These are phyloP conservation scores for Auxenochlorella pyrenoidosa DNA, from an alignment of 139 green algal genomes.

Conservation along the genomic window DNA sequence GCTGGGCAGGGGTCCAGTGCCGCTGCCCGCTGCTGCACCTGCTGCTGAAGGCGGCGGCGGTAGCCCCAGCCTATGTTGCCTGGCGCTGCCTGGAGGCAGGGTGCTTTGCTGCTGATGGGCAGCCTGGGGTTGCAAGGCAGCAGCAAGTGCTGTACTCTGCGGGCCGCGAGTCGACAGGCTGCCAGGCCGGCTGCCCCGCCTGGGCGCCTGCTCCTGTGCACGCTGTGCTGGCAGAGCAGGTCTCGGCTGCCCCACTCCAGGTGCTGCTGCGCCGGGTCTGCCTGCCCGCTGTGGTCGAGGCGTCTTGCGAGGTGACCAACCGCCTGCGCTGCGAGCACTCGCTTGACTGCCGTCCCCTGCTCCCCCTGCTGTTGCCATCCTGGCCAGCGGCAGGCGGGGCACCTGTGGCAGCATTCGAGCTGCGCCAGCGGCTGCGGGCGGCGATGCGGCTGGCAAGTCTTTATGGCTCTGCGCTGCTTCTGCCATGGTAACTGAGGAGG, in stretches of 20 bases:
- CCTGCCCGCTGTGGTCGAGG: background rate
- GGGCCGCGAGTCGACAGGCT: background rate
- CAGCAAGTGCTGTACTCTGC: background rate
- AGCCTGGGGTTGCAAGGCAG: background rate
- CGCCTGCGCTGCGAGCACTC: too few species aligned
- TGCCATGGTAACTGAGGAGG: background rate
- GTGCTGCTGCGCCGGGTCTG: background rate
- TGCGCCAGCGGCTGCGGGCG: background rate
- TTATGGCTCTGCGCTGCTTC: background rate
- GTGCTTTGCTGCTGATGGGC: background rate
- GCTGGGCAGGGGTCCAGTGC: background rate
- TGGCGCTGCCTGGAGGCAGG: background rate
- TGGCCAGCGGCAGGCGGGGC: background rate
- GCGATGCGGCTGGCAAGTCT: background rate
- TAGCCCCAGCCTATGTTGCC: background rate
- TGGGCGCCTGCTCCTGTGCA: background rate
- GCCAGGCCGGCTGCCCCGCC: background rate
- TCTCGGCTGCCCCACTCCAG: background rate
- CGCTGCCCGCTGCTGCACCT: background rate
- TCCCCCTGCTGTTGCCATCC: background rate
- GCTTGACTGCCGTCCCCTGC: background rate
- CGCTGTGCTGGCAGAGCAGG: background rate
- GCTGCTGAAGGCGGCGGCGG: background rate
- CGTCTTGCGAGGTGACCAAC: conserved; percentile 24
- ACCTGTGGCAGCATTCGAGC: background rate